Base-by-base conservation (phyloP, 2,329 filamentous ascomycete genomes). In the Tolypocladium paradoxum region DNA sequence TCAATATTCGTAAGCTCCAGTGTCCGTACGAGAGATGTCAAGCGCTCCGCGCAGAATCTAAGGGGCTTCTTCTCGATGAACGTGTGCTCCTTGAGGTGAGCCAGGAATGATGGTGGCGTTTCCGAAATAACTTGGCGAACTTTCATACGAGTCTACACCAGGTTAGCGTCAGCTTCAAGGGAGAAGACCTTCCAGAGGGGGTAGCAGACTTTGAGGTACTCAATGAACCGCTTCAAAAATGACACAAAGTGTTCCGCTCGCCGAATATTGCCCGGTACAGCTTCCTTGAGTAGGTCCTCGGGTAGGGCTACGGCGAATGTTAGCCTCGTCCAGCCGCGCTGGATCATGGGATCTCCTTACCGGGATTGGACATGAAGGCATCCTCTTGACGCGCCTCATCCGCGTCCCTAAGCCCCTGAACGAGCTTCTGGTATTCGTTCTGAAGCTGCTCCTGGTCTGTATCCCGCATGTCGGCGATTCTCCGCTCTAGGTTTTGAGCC, bases 11-110 rank as follows among this genome's bases (percentile, higher is more conserved):
- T 95, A 54, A 99, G 83, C 68, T 99, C 93, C 18, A 99, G 79
- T 0, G 93, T 99, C 54, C 95, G 82, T 20, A 99, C 92, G 7
- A 99, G 82, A 0, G 92, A 99, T 0, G 93, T 96, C 14, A 99
- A 74, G 38, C 93, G 84, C 70, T 99, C 95, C 0, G 93, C 90
- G 65, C 95, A 99, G 69, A 99, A 99, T 49, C 88, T 79, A 12
- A 99, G 70, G 0, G 93, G 93, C 62, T 99, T 99, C 68, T 90
- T 90, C 67, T 99, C 93, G 62, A 99, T 99, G 64, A 95, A 99
- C 0, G 95, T 99, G 53, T 96, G 84, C 60, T 99, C 93, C 65
- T 89, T 95, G 7, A 99, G 76, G 73, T 99, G 92, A 18, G 87
- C 82, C 9, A 99, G 77, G 67, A 99, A 99, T 0, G 92, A 96